Evolutionary conservation across 441 rosid species (phyloP), one percentile per base, ranked within the genome.

Genomic region (Erodium moschatum): DNA sequence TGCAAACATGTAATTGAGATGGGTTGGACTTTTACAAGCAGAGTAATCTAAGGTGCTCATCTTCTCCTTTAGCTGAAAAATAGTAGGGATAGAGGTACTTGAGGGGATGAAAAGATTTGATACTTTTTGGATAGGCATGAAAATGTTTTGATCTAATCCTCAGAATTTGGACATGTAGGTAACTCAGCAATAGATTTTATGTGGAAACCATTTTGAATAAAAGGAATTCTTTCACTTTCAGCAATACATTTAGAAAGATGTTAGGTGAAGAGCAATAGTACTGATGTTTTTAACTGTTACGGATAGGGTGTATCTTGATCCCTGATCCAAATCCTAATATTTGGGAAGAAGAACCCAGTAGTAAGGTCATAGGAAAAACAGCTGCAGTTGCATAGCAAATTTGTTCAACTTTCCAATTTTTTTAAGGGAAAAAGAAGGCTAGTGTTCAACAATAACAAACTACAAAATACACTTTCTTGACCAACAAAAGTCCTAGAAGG

Each of bases 301-400:
- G 16, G 9, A 15, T 15, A 16, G 21, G 61, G 6, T 16, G 16
- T 54, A 54, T 54, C 9, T 54, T 54, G 5, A 54, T 54, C 61
- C 61, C 61, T 54, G 61, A 54, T 54, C 20, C 61, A 54, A 54
- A 54, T 16, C 61, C 20, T 54, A 54, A 15, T 16, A 54, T 20
- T 54, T 54, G 61, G 11, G 18, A 48, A 8, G 16, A 48, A 4
- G 18, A 13, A 16, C n/a, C 2, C 27, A 24, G 56, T 13, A 12
- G 54, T 13, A 52, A 13, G 15, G 15, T 54, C 21, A 54, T 54
- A 16, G 61, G 10, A 54, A 54, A 0, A 54, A 16, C 8, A 15
- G 61, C 10, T 54, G 21, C 61, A 48, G 16, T 48, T 48, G 5
- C 56, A 48, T 15, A 13, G n/a, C 18, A 54, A 54, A 54, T 16